A percentile compares a stretch with the other conserved stretches of the same genome.
Conservation (phyloP, 1,284 basidiomycete species). For the Pseudozyma thailandica region DNA sequence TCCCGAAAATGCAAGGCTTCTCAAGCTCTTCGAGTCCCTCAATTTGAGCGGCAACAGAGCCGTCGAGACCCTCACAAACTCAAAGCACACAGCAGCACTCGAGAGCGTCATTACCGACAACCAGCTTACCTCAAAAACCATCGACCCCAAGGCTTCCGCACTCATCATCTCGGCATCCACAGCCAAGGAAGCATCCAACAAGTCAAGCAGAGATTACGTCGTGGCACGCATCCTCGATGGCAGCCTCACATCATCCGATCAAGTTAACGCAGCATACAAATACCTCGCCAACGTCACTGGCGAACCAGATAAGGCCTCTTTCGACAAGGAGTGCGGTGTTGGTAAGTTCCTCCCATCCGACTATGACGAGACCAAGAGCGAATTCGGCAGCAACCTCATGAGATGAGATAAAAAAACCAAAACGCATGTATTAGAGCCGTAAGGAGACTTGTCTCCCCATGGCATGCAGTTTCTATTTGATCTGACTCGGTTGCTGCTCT, state of each 20-base stretch:
- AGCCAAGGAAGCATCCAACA: slow-evolving; percentile 73
- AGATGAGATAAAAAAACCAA: slow-evolving; percentile 55
- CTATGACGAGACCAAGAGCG: neutral
- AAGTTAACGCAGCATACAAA: slow-evolving; percentile 79
- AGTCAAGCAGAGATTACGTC: slow-evolving; percentile 76
- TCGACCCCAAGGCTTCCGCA: slow-evolving; percentile 84
- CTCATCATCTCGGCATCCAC: slow-evolving; percentile 76
- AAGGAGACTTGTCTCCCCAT: slow-evolving; percentile 39
- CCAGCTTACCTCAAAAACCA: slow-evolving; percentile 61
- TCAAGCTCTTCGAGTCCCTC: slow-evolving; percentile 80
- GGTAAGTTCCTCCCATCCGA: slow-evolving; percentile 75
- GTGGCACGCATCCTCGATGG: slow-evolving; percentile 78
- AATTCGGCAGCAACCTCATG: slow-evolving; percentile 23
- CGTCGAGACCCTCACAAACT: slow-evolving; percentile 72
- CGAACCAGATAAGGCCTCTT: slow-evolving; percentile 78
- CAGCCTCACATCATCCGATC: slow-evolving; percentile 83
- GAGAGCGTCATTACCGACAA: slow-evolving; percentile 76
- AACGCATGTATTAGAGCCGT: slow-evolving; percentile 65
- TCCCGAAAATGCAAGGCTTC: slow-evolving; percentile 71
- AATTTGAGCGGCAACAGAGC: slow-evolving; percentile 83
- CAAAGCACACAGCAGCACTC: slow-evolving; percentile 71
- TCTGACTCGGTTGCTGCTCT: slow-evolving; percentile 31
- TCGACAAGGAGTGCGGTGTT: slow-evolving; percentile 85
- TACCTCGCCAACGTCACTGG: slow-evolving; percentile 75
- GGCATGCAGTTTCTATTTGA: slow-evolving; percentile 48